Conservation (phyloP, 306 rosid genomes). For the Hippophae tibetana region DNA sequence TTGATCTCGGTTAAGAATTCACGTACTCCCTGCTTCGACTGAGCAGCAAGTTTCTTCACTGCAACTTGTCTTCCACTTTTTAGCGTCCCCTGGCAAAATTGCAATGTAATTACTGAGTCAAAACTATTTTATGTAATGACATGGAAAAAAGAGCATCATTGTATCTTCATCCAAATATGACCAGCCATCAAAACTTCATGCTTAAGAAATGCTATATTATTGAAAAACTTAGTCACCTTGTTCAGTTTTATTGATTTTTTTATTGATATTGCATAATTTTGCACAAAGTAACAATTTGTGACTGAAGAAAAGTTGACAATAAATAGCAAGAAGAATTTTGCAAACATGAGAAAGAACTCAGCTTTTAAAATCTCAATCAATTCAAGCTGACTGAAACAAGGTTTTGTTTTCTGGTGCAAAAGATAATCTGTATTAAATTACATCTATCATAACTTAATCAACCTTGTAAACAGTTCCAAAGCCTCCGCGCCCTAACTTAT, state of each 20-base stretch:
- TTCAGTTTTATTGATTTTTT: no score
- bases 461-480: slow-evolving; percentile 93
- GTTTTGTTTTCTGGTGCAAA: not conserved
- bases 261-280: no score
- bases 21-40: slow-evolving; percentile 75
- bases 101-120: slow-evolving; percentile 5
- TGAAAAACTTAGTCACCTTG: not conserved
- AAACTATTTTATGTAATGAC: not conserved
- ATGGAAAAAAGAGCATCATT: not conserved
- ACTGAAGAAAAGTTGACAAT: no score
- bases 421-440: not conserved
- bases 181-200: not conserved
- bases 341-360: not conserved
- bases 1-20: slow-evolving; percentile 77
- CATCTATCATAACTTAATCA: slow-evolving; percentile 1
- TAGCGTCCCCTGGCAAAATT: slow-evolving; percentile 61
- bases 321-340: no score
- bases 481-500: slow-evolving; percentile 85
- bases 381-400: not conserved
- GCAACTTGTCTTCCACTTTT: slow-evolving; percentile 56
- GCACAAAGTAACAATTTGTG: no score
- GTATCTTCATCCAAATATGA: not conserved
- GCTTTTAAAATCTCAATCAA: not conserved
- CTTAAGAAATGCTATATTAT: not conserved
- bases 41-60: slow-evolving; percentile 78